These are phyloP conservation scores for Aspergillus affinis DNA, from an alignment of 495 filamentous ascomycete genomes.

Conservation along the genomic window DNA sequence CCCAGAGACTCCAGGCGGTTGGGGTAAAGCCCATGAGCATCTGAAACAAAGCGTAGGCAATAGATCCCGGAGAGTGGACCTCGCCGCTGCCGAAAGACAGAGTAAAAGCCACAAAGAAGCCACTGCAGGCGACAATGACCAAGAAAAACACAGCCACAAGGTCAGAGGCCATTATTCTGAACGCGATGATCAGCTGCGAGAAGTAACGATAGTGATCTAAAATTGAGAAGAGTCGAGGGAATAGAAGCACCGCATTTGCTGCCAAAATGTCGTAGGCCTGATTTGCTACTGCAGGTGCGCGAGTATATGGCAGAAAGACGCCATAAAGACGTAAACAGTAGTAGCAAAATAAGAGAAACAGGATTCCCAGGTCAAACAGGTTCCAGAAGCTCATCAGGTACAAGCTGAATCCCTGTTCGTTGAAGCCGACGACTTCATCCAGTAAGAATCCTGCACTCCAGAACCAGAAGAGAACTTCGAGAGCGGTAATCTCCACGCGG, in stretches of 20 bases:
- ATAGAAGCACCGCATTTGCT: conserved; percentile 81
- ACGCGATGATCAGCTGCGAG: conserved; percentile 88
- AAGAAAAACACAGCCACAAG: conserved; percentile 78
- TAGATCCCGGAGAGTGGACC: conserved; percentile 55
- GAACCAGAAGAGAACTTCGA: conserved; percentile 91
- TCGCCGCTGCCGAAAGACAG: conserved; percentile 66
- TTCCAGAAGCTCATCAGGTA: conserved; percentile 99
- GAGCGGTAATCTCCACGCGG: conserved; percentile 70
- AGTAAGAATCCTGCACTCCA: conserved; percentile 97
- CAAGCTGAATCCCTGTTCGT: conserved; percentile 88
- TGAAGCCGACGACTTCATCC: conserved; percentile 90
- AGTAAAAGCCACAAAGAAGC: conserved; percentile 92
- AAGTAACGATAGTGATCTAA: conserved; percentile 95
- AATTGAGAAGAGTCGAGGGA: conserved; percentile 86
- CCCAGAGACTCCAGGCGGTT: conserved; percentile 72
- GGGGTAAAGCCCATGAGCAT: conserved; percentile 88
- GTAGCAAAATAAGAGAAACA: conserved; percentile 82
- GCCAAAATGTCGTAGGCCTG: conserved; percentile 90
- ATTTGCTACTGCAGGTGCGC: conserved; percentile 62
- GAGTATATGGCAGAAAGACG: conserved; percentile 69
- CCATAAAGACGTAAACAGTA: conserved; percentile 87
- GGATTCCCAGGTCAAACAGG: conserved; percentile 84
- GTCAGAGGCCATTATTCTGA: conserved; percentile 88
- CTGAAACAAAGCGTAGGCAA: conserved; percentile 89
- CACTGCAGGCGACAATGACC: conserved; percentile 81